phyloP scores from a whole-genome alignment of 495 filamentous ascomycete species.

The Chaetomium cochliodes region DNA sequence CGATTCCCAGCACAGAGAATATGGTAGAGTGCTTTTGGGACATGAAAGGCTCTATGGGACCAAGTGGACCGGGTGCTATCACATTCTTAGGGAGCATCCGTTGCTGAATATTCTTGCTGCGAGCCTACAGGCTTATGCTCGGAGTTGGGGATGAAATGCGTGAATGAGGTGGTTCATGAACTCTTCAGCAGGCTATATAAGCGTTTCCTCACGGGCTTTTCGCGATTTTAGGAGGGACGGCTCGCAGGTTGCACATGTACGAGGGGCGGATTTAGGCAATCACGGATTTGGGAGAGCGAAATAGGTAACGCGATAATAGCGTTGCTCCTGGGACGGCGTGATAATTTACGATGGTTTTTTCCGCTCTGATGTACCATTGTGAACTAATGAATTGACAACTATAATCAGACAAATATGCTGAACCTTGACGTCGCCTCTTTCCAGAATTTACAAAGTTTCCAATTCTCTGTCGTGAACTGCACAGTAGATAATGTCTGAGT shows the following conservation, averaged over 20 bases:
- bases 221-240: not conserved
- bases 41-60: not conserved
- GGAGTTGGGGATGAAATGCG: not conserved
- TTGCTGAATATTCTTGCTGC: constrained; percentile 14
- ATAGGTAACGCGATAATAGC: not conserved
- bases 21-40: not conserved
- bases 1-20: not conserved
- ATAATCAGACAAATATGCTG: too few relatives aligned
- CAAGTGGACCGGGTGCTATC: constrained; percentile 1
- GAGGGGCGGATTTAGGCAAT: not conserved
- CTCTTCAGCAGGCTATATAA: not conserved
- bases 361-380: not conserved
- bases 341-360: not conserved
- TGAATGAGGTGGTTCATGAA: not conserved
- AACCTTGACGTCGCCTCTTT: too few relatives aligned
- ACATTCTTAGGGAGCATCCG: constrained; percentile 8
- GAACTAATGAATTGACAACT: too few relatives aligned
- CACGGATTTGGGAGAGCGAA: not conserved
- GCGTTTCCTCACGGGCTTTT: not conserved
- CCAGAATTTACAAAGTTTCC: too few relatives aligned
- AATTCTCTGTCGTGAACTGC: too few relatives aligned
- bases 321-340: not conserved
- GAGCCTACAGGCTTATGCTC: not conserved
- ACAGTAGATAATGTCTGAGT: not conserved
- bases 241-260: constrained; percentile 8